A percentile compares a stretch with the other conserved stretches of the same genome.
These are phyloP conservation scores for Ceratobasidium sp. DNA, from an alignment of 1,284 basidiomycete species.

Conservation along the genomic window DNA sequence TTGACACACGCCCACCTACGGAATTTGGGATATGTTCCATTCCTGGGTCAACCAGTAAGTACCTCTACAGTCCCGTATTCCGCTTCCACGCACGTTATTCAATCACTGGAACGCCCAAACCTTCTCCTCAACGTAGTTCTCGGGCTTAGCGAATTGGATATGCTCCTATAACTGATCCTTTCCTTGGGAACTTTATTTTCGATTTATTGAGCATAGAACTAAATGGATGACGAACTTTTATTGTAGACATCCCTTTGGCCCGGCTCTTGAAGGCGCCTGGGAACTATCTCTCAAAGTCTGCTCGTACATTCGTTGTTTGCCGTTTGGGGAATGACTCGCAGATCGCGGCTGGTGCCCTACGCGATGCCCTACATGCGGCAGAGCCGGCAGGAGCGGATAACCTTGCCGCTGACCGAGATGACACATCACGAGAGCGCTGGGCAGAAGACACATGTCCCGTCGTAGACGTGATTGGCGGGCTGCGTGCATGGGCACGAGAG, in stretches of 20 bases:
- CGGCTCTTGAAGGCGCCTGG: conserved; percentile 65
- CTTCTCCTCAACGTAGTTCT: not conserved
- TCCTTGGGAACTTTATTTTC: too few species aligned
- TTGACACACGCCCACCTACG: conserved; percentile 83
- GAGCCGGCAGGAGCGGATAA: not conserved
- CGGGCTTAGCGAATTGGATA: too few species aligned
- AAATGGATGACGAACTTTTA: conserved; percentile 13
- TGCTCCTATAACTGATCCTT: too few species aligned
- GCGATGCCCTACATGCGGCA: conserved; percentile 33
- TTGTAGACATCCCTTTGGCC: conserved; percentile 70
- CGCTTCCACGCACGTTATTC: not conserved
- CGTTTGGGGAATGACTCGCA: conserved; percentile 94
- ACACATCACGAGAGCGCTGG: conserved; percentile 42
- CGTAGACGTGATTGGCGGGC: conserved; percentile 78
- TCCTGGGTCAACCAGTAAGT: conserved; percentile 76
- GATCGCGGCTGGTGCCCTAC: conserved; percentile 75
- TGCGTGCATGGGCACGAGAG: conserved; percentile 75
- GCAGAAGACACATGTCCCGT: conserved; percentile 50
- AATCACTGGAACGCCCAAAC: not conserved
- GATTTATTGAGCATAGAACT: not conserved
- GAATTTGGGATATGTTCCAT: conserved; percentile 91
- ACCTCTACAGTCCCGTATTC: not conserved
- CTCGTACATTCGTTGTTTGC: conserved; percentile 69
- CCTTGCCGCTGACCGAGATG: too few species aligned
- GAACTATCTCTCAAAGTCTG: conserved; percentile 48